Evolutionary conservation across 352 stramenopile genomes (phyloP), one percentile per base, ranked within the genome.

Genomic region (Phytophthora quininea): DNA sequence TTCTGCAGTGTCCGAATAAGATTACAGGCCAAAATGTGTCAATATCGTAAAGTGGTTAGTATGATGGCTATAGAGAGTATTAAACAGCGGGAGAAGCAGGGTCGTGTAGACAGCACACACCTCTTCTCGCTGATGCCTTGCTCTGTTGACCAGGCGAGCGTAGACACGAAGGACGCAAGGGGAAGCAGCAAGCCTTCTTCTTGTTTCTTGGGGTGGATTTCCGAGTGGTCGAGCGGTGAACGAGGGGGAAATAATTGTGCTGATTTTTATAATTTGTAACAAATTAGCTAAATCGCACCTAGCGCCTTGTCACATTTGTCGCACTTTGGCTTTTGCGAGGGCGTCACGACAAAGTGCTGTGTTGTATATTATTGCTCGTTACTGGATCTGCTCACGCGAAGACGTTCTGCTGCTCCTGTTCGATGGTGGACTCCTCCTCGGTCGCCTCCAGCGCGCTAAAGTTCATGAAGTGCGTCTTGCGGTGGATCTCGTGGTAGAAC

Each of bases 401-500:
- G 9, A 96, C 84, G 40, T 95, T 89, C 67, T 94, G 86, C 69
- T 94, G 85, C 69, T 99, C 91, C 38, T 99, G 93, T 43, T 98
- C 87, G 64, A 97, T 85, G 8, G 91, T 90, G 53, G 88, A 79
- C 55, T 90, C 83, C 15, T 97, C 91, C 37, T 98, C 92, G 4
- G 82, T 90, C 42, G 97, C 93, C 67, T 99, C 97, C 72, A 99
- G 97, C 57, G 97, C 93, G 54, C 96, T 98, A 68, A 99, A 99
- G 69, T 98, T 98, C 73, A 99, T 95, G 71, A 99, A 99, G 81
- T 99, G 98, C 64, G 97, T 97, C 76, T 98, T 98, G 61, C 98
- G 92, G 70, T 99, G 98, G 63, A 97, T 93, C 76, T 99, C 97
- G 66, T 99, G 90, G 82, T 99, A 99, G 72, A 99, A 99, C 61